Percentiles rank a stretch among this genome's conserved stretches.
Evolutionary conservation across 495 filamentous ascomycete species (phyloP).

Genomic region (Lophiostoma macrostomum): DNA sequence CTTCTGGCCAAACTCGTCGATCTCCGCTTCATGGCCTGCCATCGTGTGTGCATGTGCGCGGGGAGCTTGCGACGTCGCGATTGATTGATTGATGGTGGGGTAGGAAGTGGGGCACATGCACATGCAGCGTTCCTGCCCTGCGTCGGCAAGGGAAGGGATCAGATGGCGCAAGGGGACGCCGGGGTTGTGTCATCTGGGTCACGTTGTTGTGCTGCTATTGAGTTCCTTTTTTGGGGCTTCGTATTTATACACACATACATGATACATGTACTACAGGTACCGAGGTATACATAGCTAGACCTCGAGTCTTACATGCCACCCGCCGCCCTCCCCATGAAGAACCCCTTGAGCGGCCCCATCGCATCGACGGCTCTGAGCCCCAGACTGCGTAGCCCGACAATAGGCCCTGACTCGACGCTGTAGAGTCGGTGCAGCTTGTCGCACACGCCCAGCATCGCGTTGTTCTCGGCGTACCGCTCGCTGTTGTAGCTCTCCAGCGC

Average conservation of each 20-base stretch:
- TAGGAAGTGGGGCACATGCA: no score
- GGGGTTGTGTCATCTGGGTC: neutral
- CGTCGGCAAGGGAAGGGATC: no score
- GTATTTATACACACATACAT: slow-evolving; percentile 9
- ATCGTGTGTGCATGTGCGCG: no score
- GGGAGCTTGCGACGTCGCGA: no score
- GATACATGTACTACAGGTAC: neutral
- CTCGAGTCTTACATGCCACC: slow-evolving; percentile 48
- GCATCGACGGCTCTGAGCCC: slow-evolving; percentile 75
- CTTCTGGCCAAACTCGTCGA: slow-evolving; percentile 23
- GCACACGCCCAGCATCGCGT: slow-evolving; percentile 80
- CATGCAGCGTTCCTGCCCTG: no score
- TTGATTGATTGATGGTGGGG: no score
- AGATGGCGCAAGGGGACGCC: no score
- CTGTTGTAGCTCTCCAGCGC: slow-evolving; percentile 74
- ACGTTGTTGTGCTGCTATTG: no score
- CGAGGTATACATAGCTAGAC: no score
- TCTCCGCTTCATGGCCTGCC: slow-evolving; percentile 8
- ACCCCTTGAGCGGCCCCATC: slow-evolving; percentile 74
- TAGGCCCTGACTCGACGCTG: slow-evolving; percentile 65
- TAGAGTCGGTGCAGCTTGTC: slow-evolving; percentile 96
- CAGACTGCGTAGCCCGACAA: slow-evolving; percentile 72
- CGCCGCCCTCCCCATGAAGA: slow-evolving; percentile 87
- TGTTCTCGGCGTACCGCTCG: slow-evolving; percentile 77
- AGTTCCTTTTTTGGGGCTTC: no score